phyloP scores from a whole-genome alignment of 2,329 filamentous ascomycete genomes.

The Cytospora piceae region DNA sequence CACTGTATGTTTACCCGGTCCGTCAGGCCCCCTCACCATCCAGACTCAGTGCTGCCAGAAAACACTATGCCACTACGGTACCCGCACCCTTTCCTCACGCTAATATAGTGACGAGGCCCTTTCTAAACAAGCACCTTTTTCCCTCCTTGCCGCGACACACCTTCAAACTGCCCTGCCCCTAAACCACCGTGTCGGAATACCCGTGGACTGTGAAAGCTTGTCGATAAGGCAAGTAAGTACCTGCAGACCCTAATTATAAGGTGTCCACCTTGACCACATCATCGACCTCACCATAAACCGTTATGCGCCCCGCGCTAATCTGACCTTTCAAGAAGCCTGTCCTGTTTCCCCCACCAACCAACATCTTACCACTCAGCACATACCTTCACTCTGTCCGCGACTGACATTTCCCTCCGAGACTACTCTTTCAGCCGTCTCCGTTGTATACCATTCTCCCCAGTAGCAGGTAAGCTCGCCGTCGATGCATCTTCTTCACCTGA shows the following conservation, averaged over 20 bases:
- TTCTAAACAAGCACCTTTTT: background rate
- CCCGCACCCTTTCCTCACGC: background rate
- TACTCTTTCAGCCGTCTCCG: background rate
- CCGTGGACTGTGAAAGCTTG: background rate
- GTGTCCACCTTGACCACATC: background rate
- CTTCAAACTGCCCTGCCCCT: background rate
- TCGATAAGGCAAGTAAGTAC: slow-evolving; percentile 2
- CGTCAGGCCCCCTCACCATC: background rate
- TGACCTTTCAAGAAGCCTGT: background rate
- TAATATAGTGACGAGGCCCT: background rate
- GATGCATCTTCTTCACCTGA: background rate
- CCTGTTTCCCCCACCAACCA: background rate
- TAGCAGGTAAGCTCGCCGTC: background rate
- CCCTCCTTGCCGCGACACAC: background rate
- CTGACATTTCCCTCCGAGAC: background rate
- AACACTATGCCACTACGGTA: background rate
- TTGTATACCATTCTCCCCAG: background rate
- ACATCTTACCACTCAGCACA: background rate
- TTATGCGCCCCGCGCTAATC: background rate
- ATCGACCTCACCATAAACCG: background rate
- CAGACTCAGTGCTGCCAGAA: no score
- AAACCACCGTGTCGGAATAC: background rate
- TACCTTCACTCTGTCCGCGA: background rate
- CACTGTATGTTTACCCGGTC: background rate
- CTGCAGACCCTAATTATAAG: background rate